These are phyloP conservation scores for Fusarium zealandicum DNA, from an alignment of 2,329 filamentous ascomycete species.

Conservation along the genomic window DNA sequence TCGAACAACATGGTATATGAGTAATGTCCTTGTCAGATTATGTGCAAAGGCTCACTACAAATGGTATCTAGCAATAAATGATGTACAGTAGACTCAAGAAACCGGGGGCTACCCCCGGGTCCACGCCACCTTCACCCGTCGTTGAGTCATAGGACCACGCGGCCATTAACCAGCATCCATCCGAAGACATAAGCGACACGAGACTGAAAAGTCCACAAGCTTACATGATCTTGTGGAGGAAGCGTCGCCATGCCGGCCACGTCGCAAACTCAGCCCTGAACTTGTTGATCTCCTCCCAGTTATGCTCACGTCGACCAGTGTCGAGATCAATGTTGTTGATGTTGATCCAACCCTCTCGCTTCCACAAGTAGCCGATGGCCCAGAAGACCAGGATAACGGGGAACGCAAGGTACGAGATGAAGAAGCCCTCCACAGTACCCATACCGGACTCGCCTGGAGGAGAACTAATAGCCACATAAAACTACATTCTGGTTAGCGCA, in stretches of 20 bases:
- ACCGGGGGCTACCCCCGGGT: background rate
- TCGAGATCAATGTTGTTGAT: conserved; percentile 72
- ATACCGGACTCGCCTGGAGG: conserved; percentile 44
- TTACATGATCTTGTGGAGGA: conserved; percentile 50
- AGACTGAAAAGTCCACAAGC: conserved; percentile 1
- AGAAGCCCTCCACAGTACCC: conserved; percentile 59
- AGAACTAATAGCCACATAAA: conserved; percentile 58
- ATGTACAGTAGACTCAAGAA: conserved; percentile 25
- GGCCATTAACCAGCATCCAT: background rate
- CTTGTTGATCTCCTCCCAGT: conserved; percentile 69
- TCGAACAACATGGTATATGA: background rate
- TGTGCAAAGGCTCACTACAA: conserved; percentile 8
- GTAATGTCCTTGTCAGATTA: background rate
- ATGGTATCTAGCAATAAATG: conserved; percentile 38
- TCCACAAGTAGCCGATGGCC: conserved; percentile 68
- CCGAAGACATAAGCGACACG: background rate
- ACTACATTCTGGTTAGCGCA: conserved; percentile 42
- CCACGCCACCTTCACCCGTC: background rate
- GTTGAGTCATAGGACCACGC: background rate
- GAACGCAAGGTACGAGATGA: conserved; percentile 61
- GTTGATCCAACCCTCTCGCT: conserved; percentile 66
- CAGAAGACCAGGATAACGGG: conserved; percentile 65
- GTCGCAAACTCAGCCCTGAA: conserved; percentile 57
- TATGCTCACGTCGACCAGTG: conserved; percentile 68
- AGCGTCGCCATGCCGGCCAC: conserved; percentile 60